Evolutionary conservation across 108 stramenopile species (phyloP).

Genomic region (Asterionellopsis glacialis): DNA sequence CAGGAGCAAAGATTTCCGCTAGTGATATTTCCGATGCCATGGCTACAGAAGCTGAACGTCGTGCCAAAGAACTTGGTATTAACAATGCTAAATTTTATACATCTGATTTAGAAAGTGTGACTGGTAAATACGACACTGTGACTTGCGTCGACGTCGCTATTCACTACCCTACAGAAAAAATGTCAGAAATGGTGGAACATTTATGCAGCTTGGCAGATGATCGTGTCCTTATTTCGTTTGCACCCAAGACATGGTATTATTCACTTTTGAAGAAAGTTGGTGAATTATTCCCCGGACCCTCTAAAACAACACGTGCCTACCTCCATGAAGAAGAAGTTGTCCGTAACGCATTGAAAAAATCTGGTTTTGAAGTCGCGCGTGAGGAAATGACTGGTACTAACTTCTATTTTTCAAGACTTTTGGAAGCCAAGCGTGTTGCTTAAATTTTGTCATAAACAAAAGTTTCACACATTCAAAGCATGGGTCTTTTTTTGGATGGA

Average conservation of each 20-base stretch:
- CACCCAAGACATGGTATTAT: constrained; percentile 96
- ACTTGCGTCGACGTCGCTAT: constrained; percentile 97
- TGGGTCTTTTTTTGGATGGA: no score
- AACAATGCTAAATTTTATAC: constrained; percentile 85
- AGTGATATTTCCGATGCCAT: constrained; percentile 93
- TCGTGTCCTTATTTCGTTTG: constrained; percentile 91
- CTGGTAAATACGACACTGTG: constrained; percentile 90
- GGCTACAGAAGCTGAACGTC: constrained; percentile 84
- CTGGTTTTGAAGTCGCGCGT: constrained; percentile 86
- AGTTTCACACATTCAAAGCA: no score
- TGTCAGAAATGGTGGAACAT: constrained; percentile 88
- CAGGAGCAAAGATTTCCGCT: constrained; percentile 85
- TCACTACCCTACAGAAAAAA: constrained; percentile 95
- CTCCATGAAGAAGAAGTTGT: constrained; percentile 91
- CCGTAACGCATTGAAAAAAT: constrained; percentile 61
- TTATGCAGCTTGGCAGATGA: constrained; percentile 81
- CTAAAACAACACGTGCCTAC: constrained; percentile 95
- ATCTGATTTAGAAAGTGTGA: constrained; percentile 90
- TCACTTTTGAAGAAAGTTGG: constrained; percentile 91
- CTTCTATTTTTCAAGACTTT: constrained; percentile 94
- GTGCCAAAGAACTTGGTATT: constrained; percentile 76
- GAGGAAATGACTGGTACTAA: constrained; percentile 94
- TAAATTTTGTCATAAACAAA: no score
- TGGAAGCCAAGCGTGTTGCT: constrained; percentile 86
- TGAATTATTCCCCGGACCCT: constrained; percentile 94